Conservation (phyloP, 2,329 filamentous ascomycete genomes). For the Balansia obtecta region DNA sequence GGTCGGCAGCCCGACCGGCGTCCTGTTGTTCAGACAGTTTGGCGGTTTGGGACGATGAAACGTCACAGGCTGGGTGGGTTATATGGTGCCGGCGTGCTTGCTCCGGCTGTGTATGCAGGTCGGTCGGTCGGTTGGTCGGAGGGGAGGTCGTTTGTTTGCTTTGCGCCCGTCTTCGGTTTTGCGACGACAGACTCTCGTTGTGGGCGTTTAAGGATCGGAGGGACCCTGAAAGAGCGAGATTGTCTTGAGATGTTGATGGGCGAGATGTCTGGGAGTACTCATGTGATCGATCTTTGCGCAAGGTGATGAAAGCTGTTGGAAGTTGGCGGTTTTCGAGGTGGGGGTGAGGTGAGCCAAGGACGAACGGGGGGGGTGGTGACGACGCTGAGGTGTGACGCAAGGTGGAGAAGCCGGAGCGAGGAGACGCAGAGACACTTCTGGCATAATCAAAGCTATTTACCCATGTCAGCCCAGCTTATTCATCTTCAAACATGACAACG, state of each 20-base stretch:
- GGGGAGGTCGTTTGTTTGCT: background rate
- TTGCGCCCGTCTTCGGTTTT: background rate
- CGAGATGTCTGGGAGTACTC: background rate
- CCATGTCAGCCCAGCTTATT: background rate
- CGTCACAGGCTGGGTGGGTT: background rate
- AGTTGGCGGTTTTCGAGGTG: background rate
- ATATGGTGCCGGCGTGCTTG: background rate
- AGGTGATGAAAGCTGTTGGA: background rate
- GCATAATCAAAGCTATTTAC: background rate
- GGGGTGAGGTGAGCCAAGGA: background rate
- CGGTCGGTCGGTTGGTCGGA: background rate
- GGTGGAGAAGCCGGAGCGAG: background rate
- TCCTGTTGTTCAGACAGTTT: slow-evolving; percentile 31
- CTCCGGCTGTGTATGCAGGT: background rate
- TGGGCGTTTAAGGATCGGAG: background rate
- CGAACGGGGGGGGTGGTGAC: too few relatives aligned
- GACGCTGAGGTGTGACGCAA: background rate
- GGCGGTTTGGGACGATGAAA: slow-evolving; percentile 14
- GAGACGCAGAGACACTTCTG: too few relatives aligned
- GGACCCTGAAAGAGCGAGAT: too few relatives aligned
- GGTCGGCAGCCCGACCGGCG: slow-evolving; percentile 19
- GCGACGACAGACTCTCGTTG: background rate
- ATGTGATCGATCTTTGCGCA: slow-evolving; percentile 1
- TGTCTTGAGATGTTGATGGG: background rate
- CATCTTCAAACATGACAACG: background rate